Evolutionary conservation across 2,329 filamentous ascomycete genomes (phyloP).

Genomic region (Monosporascus sp.): DNA sequence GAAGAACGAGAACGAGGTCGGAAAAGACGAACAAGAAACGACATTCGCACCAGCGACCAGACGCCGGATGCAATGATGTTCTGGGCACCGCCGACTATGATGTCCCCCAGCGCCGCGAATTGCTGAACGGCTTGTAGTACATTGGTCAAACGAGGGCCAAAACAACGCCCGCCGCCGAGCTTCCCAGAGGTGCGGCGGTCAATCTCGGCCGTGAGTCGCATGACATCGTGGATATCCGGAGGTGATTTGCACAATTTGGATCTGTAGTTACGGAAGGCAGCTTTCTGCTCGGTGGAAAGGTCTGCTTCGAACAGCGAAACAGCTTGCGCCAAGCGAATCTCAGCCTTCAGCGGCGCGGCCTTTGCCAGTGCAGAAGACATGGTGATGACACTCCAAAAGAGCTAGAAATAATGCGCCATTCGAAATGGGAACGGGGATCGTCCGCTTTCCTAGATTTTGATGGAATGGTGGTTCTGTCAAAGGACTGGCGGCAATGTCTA

Average conservation of each 20-base stretch:
- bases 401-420: too few relatives aligned
- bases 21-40: slow-evolving; percentile 30
- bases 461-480: too few relatives aligned
- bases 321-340: slow-evolving; percentile 35
- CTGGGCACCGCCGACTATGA: slow-evolving; percentile 36
- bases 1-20: slow-evolving; percentile 5
- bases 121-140: slow-evolving; percentile 36
- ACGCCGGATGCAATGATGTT: slow-evolving; percentile 40
- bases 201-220: slow-evolving; percentile 35
- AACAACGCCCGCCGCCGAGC: slow-evolving; percentile 22
- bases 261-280: slow-evolving; percentile 18
- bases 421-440: too few relatives aligned
- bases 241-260: slow-evolving; percentile 12
- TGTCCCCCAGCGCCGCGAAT: slow-evolving; percentile 37
- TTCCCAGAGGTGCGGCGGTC: slow-evolving; percentile 18
- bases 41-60: slow-evolving; percentile 38
- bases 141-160: slow-evolving; percentile 36
- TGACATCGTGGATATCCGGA: slow-evolving; percentile 31
- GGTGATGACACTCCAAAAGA: too few relatives aligned
- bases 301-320: slow-evolving; percentile 33
- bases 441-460: too few relatives aligned
- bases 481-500: too few relatives aligned
- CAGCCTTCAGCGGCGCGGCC: slow-evolving; percentile 21
- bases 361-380: not conserved
- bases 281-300: slow-evolving; percentile 31